These are phyloP conservation scores for Scutellaria galericulata DNA, from an alignment of 257 asterid species.

Conservation along the genomic window DNA sequence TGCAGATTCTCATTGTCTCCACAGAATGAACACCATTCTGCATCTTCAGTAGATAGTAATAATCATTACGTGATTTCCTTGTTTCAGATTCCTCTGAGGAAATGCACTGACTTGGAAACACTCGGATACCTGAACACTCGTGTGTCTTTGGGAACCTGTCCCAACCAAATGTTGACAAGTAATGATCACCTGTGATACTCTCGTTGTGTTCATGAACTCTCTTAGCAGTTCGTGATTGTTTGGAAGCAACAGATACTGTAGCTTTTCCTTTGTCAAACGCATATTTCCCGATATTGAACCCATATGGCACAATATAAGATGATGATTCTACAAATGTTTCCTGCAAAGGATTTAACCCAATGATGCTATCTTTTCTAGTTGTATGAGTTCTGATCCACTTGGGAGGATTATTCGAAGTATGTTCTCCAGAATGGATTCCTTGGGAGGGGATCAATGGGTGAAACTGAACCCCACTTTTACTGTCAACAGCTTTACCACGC, in stretches of 20 bases:
- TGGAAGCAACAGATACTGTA: slow-evolving; percentile 12
- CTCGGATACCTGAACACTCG: slow-evolving; percentile 13
- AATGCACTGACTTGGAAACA: slow-evolving; percentile 17
- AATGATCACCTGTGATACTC: slow-evolving; percentile 23
- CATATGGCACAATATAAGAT: slow-evolving; percentile 24
- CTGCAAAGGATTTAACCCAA: slow-evolving; percentile 37
- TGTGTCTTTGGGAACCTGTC: slow-evolving; percentile 36
- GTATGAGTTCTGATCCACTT: slow-evolving; percentile 39
- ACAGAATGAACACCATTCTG: slow-evolving; percentile 42
- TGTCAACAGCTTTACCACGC: neutral
- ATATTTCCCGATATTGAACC: neutral
- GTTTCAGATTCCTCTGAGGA: slow-evolving; percentile 15
- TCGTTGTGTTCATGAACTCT: slow-evolving; percentile 40
- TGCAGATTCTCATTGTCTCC: slow-evolving; percentile 56
- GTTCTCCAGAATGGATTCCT: slow-evolving; percentile 33
- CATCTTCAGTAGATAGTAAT: slow-evolving; percentile 42
- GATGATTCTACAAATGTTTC: slow-evolving; percentile 29
- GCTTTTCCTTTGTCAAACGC: slow-evolving; percentile 43
- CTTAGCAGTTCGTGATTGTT: slow-evolving; percentile 30
- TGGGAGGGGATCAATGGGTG: slow-evolving; percentile 2
- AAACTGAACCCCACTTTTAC: slow-evolving; percentile 16
- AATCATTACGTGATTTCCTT: slow-evolving; percentile 29
- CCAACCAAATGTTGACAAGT: slow-evolving; percentile 21
- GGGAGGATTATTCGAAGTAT: slow-evolving; percentile 33
- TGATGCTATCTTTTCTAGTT: slow-evolving; percentile 25